Conservation (phyloP, 2,329 filamentous ascomycete species). For the Ceratocystis cubensis region DNA sequence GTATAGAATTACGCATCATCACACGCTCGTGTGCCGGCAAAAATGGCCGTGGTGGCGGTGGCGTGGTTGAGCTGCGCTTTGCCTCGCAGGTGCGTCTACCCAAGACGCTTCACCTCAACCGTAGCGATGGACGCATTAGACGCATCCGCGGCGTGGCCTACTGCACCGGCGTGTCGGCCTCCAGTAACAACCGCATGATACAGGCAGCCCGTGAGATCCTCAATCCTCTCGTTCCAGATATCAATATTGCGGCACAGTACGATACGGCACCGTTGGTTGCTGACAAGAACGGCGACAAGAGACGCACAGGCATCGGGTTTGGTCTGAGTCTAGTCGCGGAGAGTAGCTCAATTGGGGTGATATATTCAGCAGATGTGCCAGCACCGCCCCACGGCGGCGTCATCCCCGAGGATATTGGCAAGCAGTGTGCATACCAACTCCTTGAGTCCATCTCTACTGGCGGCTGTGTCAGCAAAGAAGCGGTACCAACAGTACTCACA, state of each 20-base stretch:
- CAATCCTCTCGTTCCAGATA: constrained; percentile 75
- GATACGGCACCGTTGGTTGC: constrained; percentile 50
- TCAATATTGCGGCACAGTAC: constrained; percentile 76
- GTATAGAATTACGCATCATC: constrained; percentile 76
- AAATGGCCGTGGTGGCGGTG: constrained; percentile 67
- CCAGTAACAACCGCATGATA: constrained; percentile 92
- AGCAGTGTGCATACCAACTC: constrained; percentile 75
- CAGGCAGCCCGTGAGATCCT: constrained; percentile 75
- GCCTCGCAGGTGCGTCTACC: constrained; percentile 86
- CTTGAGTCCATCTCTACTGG: constrained; percentile 71
- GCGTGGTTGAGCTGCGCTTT: constrained; percentile 86
- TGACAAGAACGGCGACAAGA: constrained; percentile 42
- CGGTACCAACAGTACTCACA: constrained; percentile 62
- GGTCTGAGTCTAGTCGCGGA: constrained; percentile 85
- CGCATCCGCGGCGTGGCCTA: constrained; percentile 88
- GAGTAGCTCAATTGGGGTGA: constrained; percentile 63
- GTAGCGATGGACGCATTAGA: constrained; percentile 74
- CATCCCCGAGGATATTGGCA: constrained; percentile 82
- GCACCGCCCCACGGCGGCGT: constrained; percentile 66
- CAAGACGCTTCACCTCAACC: constrained; percentile 78
- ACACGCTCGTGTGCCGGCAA: constrained; percentile 65
- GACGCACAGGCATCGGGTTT: constrained; percentile 74
- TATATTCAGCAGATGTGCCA: constrained; percentile 78
- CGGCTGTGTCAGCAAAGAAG: constrained; percentile 64
- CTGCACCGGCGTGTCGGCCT: constrained; percentile 77